Conservation (phyloP, 1,284 basidiomycete genomes). For the Cystobasidium slooffiae region DNA sequence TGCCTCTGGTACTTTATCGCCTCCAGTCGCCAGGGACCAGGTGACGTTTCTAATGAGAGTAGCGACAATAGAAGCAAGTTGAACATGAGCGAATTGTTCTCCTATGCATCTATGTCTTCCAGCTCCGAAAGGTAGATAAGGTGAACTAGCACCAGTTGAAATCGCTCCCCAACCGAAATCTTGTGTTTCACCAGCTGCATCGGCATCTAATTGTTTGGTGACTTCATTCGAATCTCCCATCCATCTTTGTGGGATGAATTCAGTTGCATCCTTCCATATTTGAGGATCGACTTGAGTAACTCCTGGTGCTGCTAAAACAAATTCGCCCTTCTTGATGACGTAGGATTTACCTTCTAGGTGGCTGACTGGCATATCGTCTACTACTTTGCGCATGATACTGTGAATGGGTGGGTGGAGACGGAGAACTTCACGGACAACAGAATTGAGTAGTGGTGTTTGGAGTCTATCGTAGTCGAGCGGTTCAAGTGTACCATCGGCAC, state of each 20-base stretch:
- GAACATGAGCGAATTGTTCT: conserved; percentile 96
- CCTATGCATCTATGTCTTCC: conserved; percentile 94
- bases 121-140: conserved; percentile 84
- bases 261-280: conserved; percentile 74
- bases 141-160: conserved; percentile 60
- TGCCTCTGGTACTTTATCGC: conserved; percentile 69
- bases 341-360: conserved; percentile 66
- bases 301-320: conserved; percentile 85
- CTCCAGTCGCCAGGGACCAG: conserved; percentile 66
- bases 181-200: conserved; percentile 79
- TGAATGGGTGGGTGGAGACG: conserved; percentile 83
- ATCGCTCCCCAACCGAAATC: conserved; percentile 90
- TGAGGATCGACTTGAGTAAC: conserved; percentile 84
- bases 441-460: conserved; percentile 76
- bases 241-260: conserved; percentile 87
- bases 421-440: conserved; percentile 66
- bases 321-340: conserved; percentile 89
- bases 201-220: conserved; percentile 71
- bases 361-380: conserved; percentile 80
- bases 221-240: conserved; percentile 73
- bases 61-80: conserved; percentile 81
- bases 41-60: conserved; percentile 79
- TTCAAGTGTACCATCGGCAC: conserved; percentile 72
- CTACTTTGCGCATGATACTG: conserved; percentile 76
- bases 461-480: conserved; percentile 86